A percentile compares a stretch with the other conserved stretches of the same genome.
Conservation (phyloP, 805 yeast genomes). For the Kluyveromyces starmeri region DNA sequence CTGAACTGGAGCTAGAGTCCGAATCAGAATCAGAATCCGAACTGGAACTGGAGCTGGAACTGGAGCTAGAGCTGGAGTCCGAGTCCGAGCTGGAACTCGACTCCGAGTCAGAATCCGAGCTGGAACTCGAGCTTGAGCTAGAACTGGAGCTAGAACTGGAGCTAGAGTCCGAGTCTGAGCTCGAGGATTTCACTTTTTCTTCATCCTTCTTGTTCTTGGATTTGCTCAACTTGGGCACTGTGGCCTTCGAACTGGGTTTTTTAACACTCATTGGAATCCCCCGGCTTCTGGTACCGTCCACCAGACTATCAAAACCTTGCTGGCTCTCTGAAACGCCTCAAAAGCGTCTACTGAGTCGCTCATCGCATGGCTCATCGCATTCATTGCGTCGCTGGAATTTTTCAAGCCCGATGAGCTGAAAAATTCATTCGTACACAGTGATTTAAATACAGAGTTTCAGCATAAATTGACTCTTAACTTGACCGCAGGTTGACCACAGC, state of each 20-base stretch:
- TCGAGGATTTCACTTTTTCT: conserved; percentile 2
- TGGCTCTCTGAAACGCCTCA: too few relatives aligned
- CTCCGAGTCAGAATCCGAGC: conserved; percentile 8
- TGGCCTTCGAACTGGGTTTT: conserved; percentile 4
- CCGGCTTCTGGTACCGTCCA: too few relatives aligned
- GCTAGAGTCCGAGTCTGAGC: conserved; percentile 9
- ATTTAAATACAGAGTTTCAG: too few relatives aligned
- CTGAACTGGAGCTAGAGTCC: conserved; percentile 4
- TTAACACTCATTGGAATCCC: conserved; percentile 5
- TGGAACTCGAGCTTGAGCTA: conserved; percentile 11
- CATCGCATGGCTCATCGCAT: too few relatives aligned
- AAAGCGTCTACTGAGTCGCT: too few relatives aligned
- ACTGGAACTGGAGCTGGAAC: conserved; percentile 5
- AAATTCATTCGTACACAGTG: too few relatives aligned
- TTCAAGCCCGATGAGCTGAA: too few relatives aligned
- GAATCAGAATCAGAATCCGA: background rate
- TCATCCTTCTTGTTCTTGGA: background rate
- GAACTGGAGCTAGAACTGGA: conserved; percentile 6
- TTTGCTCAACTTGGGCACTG: conserved; percentile 22
- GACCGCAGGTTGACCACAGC: too few relatives aligned
- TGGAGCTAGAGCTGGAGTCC: conserved; percentile 1
- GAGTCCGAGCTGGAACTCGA: conserved; percentile 9
- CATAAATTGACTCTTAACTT: too few relatives aligned
- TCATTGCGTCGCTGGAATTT: too few relatives aligned
- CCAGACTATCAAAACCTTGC: too few relatives aligned